Evolutionary conservation across 2,329 filamentous ascomycete genomes (phyloP), one percentile per base, ranked within the genome.

Genomic region (Penicillium sp.): DNA sequence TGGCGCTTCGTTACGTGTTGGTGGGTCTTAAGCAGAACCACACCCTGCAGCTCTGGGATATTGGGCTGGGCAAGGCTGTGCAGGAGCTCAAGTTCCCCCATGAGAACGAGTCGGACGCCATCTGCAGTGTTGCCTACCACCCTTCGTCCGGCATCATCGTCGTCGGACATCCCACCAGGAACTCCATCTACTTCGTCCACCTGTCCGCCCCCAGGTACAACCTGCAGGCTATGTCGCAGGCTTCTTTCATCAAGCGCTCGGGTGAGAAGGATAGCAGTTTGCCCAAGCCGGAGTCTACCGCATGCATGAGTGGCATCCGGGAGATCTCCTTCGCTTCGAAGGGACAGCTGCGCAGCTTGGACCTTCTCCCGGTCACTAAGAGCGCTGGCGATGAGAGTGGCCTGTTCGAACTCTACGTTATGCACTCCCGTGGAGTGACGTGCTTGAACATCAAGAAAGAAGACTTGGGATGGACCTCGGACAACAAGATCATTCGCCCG

Each of bases 1-100:
- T 87, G 64, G 90, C 94, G 42, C 77, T 96, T 55, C 83, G 93
- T 53, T 98, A 98, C 73, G 85, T 98, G 75, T 84, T 98, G 66
- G 88, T 98, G 54, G 93, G 93, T 62, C 88, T 97, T 81, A 96
- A 96, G 75, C 93, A 98, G 70, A 98, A 98, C 71, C 93, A 98
- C 73, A 94, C 91, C 49, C 81, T 98, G 54, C 94, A 98, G 75
- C 81, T 98, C 39, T 98, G 93, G 94, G 93, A 98, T 75, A 83
- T 98, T 64, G 89, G 87, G 37, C 83, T 98, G 31, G 87, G 86
- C 58, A 96, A 96, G 72, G 88, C 90, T 28, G 93, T 98, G 33
- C 91, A 98, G 68, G 93, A 98, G 73, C 84, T 98, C 68, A 93
- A 95, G 67, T 82, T 98, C 49, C 93, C 93, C 1, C 91, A 97